phyloP scores from a whole-genome alignment of 805 yeast species.

The Saccharomycopsis amapae region DNA sequence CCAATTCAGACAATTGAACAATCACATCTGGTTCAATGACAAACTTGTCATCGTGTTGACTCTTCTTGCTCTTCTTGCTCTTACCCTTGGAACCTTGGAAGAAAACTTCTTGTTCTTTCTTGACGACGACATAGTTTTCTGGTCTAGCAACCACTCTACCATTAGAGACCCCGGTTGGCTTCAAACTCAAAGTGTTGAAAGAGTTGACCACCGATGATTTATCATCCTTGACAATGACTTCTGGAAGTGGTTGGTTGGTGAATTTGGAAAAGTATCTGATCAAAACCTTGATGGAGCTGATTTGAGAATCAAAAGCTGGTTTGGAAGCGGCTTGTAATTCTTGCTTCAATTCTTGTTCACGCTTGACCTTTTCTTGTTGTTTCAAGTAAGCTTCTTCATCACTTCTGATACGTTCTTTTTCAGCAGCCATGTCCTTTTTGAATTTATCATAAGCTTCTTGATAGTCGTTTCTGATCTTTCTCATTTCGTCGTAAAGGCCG shows the following conservation, averaged over 20 bases:
- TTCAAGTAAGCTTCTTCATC: conserved; percentile 43
- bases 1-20: conserved; percentile 66
- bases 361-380: conserved; percentile 43
- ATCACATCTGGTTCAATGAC: conserved; percentile 76
- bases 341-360: conserved; percentile 57
- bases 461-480: conserved; percentile 63
- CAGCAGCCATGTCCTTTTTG: conserved; percentile 60
- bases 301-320: conserved; percentile 83
- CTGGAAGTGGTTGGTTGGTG: conserved; percentile 14
- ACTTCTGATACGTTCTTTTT: conserved; percentile 60
- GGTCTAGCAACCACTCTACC: conserved; percentile 54
- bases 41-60: conserved; percentile 38
- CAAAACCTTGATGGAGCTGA: conserved; percentile 65
- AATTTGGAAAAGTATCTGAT: conserved; percentile 45
- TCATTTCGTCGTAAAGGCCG: conserved; percentile 57
- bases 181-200: conserved; percentile 26
- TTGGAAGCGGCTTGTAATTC: conserved; percentile 59
- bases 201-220: conserved; percentile 34
- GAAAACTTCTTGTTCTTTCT: conserved; percentile 54
- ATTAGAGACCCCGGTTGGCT: conserved; percentile 24
- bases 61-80: conserved; percentile 42
- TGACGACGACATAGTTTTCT: conserved; percentile 55
- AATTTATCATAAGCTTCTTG: conserved; percentile 69
- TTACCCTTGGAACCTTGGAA: conserved; percentile 44
- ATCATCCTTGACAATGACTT: conserved; percentile 42